These are phyloP conservation scores for Coemansia sp. DNA, from an alignment of 192 early-diverging fungal genomes.

Conservation along the genomic window DNA sequence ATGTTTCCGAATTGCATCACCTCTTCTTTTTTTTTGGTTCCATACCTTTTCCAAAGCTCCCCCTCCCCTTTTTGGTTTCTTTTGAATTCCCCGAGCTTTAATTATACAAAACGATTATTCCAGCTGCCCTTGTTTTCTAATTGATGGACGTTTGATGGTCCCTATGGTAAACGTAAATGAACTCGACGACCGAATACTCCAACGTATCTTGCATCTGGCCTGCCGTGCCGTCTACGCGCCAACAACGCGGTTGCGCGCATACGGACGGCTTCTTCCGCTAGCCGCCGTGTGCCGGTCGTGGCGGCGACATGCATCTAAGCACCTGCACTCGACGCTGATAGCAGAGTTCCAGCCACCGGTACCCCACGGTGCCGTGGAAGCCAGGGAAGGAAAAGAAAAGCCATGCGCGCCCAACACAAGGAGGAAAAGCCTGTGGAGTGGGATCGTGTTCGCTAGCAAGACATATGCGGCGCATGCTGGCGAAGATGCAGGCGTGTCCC, in stretches of 20 bases:
- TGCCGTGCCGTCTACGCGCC: constrained; percentile 1
- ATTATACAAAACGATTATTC: too few species aligned
- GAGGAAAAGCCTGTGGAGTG: constrained; percentile 1
- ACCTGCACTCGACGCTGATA: constrained; percentile 20
- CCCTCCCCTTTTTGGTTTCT: too few species aligned
- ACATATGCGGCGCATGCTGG: neutral
- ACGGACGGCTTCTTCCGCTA: constrained; percentile 14
- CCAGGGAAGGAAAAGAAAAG: neutral
- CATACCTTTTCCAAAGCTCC: too few species aligned
- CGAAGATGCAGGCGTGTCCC: neutral
- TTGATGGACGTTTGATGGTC: neutral
- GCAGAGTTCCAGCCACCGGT: constrained; percentile 18
- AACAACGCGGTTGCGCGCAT: constrained; percentile 11
- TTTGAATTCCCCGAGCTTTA: too few species aligned
- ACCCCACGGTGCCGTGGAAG: neutral
- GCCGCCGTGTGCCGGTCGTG: constrained; percentile 20
- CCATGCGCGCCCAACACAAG: neutral
- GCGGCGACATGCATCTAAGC: constrained; percentile 10
- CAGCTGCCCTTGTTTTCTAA: too few species aligned
- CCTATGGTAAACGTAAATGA: constrained; percentile 1
- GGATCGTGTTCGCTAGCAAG: neutral
- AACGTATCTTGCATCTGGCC: constrained; percentile 15
- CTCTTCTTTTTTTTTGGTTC: too few species aligned
- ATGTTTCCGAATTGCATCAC: too few species aligned
- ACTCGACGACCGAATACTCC: constrained; percentile 20